A percentile compares a stretch with the other conserved stretches of the same genome.
Conservation (phyloP, 2,329 filamentous ascomycete species). For the Diatrype stigma region DNA sequence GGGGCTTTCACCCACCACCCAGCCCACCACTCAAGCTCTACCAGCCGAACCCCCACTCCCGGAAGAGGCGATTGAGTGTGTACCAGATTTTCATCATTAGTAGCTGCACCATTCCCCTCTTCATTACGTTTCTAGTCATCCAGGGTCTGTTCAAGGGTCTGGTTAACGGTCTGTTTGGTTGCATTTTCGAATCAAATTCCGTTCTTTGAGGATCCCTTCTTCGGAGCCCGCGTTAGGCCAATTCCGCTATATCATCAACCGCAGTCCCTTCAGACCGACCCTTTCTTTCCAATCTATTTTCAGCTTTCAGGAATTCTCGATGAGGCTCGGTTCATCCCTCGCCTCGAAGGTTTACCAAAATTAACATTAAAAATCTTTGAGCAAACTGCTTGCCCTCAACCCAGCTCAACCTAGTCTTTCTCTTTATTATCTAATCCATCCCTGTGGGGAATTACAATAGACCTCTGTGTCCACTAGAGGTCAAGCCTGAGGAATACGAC, state of each 20-base stretch:
- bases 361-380: not conserved
- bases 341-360: not conserved
- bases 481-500: not conserved
- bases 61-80: no score
- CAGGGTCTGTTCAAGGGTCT: not conserved
- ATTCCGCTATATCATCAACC: not conserved
- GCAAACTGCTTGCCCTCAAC: not conserved
- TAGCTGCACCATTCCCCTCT: not conserved
- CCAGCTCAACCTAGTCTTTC: not conserved
- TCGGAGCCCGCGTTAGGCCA: slow-evolving; percentile 4
- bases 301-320: no score
- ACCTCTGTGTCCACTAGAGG: not conserved
- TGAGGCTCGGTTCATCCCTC: not conserved
- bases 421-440: no score
- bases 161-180: not conserved
- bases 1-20: no score
- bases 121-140: not conserved
- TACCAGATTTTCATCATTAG: no score
- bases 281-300: not conserved
- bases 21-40: no score
- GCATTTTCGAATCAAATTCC: not conserved
- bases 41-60: no score
- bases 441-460: not conserved
- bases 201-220: slow-evolving; percentile 1
- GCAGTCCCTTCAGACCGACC: not conserved